phyloP scores from a whole-genome alignment of 1,139 yeast genomes.

The Yamadazyma trypodendri region DNA sequence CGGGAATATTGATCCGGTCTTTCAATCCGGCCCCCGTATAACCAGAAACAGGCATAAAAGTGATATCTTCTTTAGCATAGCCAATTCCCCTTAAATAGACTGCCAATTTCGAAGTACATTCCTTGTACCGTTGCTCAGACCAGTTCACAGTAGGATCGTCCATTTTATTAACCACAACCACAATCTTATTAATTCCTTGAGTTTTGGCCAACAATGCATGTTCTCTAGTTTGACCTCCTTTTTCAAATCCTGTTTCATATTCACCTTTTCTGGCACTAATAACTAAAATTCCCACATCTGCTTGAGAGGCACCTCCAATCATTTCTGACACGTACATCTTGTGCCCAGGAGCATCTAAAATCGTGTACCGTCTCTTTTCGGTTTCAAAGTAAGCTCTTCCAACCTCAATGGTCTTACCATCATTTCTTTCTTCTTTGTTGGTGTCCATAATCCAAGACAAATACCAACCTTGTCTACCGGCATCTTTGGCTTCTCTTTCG shows the following conservation, averaged over 20 bases:
- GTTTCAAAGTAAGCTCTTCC: slow-evolving; percentile 98
- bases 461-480: slow-evolving; percentile 99
- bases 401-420: slow-evolving; percentile 98
- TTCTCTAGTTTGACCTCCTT: slow-evolving; percentile 99
- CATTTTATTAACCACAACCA: slow-evolving; percentile 97
- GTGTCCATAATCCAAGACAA: slow-evolving; percentile 99
- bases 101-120: slow-evolving; percentile 82
- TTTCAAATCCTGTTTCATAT: slow-evolving; percentile 98
- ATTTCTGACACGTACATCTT: slow-evolving; percentile 97
- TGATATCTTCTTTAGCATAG: slow-evolving; percentile 78
- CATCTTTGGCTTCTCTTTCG: slow-evolving; percentile 98
- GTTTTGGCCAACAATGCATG: slow-evolving; percentile 97
- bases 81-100: slow-evolving; percentile 87
- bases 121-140: slow-evolving; percentile 96
- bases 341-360: slow-evolving; percentile 99
- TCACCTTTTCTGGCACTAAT: slow-evolving; percentile 99
- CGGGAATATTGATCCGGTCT: slow-evolving; percentile 68
- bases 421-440: slow-evolving; percentile 96
- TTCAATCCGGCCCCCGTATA: slow-evolving; percentile 96
- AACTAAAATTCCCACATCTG: slow-evolving; percentile 95
- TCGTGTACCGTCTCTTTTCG: slow-evolving; percentile 95
- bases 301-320: slow-evolving; percentile 99
- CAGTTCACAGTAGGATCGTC: slow-evolving; percentile 96
- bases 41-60: slow-evolving; percentile 97
- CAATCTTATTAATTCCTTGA: slow-evolving; percentile 91